Conservation (phyloP, 1,284 basidiomycete species). For the Trametes sp. region DNA sequence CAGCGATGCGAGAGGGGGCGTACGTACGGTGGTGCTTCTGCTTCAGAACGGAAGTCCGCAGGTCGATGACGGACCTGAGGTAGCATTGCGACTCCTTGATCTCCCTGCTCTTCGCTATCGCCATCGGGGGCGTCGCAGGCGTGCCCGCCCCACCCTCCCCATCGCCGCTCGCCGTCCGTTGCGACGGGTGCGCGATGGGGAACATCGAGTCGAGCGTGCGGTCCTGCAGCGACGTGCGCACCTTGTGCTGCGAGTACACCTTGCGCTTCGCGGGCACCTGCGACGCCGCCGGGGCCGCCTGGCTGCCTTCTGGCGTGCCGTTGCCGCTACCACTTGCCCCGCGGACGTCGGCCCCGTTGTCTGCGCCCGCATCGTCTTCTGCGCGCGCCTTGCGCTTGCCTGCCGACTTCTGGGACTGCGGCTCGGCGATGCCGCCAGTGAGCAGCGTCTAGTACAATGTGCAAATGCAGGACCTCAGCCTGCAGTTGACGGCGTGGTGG, state of each 20-base stretch:
- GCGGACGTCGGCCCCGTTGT: conserved; percentile 24
- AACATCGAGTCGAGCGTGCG: conserved; percentile 96
- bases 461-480: background rate
- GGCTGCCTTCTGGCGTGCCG: conserved; percentile 1
- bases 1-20: background rate
- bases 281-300: conserved; percentile 8
- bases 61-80: conserved; percentile 78
- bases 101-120: conserved; percentile 52
- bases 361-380: conserved; percentile 46
- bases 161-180: conserved; percentile 33
- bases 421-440: conserved; percentile 56
- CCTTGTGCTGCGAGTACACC: conserved; percentile 86
- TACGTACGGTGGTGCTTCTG: conserved; percentile 74
- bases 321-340: background rate
- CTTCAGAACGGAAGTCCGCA: conserved; percentile 70
- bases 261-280: conserved; percentile 41
- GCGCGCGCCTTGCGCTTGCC: conserved; percentile 48
- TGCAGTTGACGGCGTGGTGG: background rate
- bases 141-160: conserved; percentile 9
- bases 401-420: conserved; percentile 55
- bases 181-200: conserved; percentile 62
- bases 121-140: conserved; percentile 16
- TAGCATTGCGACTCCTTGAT: conserved; percentile 84
- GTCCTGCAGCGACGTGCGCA: conserved; percentile 88
- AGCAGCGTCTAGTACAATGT: conserved; percentile 67